Percentiles rank a stretch among this genome's conserved stretches.
phyloP scores from a whole-genome alignment of 2,329 filamentous ascomycete genomes.

The Diaporthe citriasiana region DNA sequence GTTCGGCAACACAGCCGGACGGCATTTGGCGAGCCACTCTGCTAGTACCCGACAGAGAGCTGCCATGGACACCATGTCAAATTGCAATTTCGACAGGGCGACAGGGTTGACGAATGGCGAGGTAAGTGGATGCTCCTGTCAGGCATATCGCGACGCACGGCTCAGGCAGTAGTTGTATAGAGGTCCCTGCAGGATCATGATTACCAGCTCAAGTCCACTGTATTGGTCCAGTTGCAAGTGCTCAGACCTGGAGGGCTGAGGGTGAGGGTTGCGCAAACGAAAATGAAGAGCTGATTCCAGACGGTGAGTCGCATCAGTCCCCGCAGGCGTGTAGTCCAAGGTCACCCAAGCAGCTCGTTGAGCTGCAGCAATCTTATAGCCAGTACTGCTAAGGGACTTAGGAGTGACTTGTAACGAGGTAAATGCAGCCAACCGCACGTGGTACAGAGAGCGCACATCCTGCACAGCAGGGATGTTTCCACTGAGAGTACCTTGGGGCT shows the following conservation, averaged over 20 bases:
- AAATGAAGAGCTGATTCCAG: conserved; percentile 30
- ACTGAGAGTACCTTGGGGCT: background rate
- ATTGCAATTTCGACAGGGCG: conserved; percentile 14
- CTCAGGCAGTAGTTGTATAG: too few species aligned
- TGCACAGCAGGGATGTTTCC: background rate
- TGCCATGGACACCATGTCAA: conserved; percentile 4
- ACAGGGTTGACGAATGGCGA: background rate
- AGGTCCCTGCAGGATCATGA: background rate
- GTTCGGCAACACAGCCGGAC: conserved; percentile 3
- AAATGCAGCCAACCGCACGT: conserved; percentile 36
- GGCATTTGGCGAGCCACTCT: conserved; percentile 38
- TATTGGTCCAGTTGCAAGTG: background rate
- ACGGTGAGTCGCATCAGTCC: conserved; percentile 36
- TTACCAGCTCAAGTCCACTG: background rate
- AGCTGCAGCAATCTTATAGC: background rate
- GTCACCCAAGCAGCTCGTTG: background rate
- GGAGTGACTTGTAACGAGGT: conserved; percentile 23
- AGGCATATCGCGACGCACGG: background rate
- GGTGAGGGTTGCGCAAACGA: conserved; percentile 39
- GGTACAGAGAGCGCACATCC: conserved; percentile 11
- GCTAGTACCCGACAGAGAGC: conserved; percentile 7
- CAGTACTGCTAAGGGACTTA: background rate
- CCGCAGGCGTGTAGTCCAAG: conserved; percentile 27
- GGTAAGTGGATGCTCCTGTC: background rate
- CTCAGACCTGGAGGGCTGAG: background rate